Percentiles rank a stretch among this genome's conserved stretches.
Conservation (phyloP, 148 eudicot genomes). For the Vaccinium darrowii region DNA sequence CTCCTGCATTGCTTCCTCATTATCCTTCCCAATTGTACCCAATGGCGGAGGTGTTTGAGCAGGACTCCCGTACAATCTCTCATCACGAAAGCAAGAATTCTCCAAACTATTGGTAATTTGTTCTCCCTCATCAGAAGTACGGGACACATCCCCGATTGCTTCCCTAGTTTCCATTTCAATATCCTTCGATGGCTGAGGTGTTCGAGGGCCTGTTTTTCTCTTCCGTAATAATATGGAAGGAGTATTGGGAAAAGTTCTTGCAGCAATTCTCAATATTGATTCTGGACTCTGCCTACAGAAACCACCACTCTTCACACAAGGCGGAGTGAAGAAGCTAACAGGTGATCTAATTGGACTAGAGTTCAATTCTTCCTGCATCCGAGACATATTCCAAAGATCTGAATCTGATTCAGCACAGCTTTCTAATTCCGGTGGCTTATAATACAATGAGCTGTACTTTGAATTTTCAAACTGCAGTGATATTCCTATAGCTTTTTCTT, state of each 20-base stretch:
- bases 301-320: conserved; percentile 55
- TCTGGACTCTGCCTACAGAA: conserved; percentile 55
- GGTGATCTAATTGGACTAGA: conserved; percentile 38
- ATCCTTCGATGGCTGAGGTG: conserved; percentile 32
- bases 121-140: conserved; percentile 22
- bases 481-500: conserved; percentile 33
- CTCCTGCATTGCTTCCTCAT: conserved; percentile 35
- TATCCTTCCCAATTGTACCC: conserved; percentile 27
- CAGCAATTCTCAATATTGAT: conserved; percentile 77
- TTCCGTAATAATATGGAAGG: conserved; percentile 86
- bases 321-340: conserved; percentile 61
- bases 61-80: conserved; percentile 32
- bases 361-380: conserved; percentile 32
- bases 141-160: conserved; percentile 28
- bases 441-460: conserved; percentile 52
- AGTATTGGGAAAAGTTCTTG: conserved; percentile 71
- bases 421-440: conserved; percentile 54
- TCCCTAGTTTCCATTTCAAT: conserved; percentile 31
- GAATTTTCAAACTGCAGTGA: conserved; percentile 35
- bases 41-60: conserved; percentile 29
- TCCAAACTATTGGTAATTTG: conserved; percentile 25
- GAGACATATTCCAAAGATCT: conserved; percentile 24
- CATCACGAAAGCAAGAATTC: conserved; percentile 32
- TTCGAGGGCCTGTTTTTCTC: conserved; percentile 47
- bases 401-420: conserved; percentile 38